Base-by-base conservation (phyloP, 768 basidiomycete species). In the Serpula lacrymans region DNA sequence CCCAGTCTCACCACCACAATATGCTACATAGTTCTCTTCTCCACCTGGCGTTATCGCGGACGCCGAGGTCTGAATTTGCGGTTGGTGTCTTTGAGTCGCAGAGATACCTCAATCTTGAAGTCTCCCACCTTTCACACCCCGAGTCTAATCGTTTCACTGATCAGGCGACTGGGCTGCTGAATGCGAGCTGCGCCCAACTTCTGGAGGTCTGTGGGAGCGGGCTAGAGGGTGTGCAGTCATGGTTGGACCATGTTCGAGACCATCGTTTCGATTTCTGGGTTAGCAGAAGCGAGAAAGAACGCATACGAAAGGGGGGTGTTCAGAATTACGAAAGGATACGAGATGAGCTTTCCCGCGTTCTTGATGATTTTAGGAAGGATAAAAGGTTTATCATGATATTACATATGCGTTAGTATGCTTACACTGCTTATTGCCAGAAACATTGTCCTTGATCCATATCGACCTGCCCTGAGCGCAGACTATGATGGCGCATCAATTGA, bases 41-140 rank as follows among this genome's bases (percentile, higher is more conserved):
- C 26, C 67, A 69, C 38, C 42, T 69, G 7, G 55, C 72, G 0
- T 45, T 67, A 12, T 53, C 58, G 23, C 63, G 51, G 22, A 41
- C 47, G 8, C 43, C 54, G 22, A 65, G 58, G 47, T 49, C 47
- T 16, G 80, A 86, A 51, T 63, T 70, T 21, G 74, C 74, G 0
- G 86, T 88, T 1, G 86, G 83, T 2, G 77, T 84, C 11, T 88
- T 88, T 44, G 85, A 88, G 62, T 76, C 75, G 3, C 78, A 85
- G 49, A 62, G 76, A 21, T 88, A 86, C 54, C 63, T 86, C 42
- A 76, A 86, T 46, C 63, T 88, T 2, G 84, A 88, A 53, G 71
- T 75, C 20, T 73, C 61, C 22, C 59, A 73, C 27, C 57, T 80
- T 25, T 57, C 62, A 23, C 78, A 82, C 43, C 77, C 77, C 1